A percentile compares a stretch with the other conserved stretches of the same genome.
Conservation (phyloP, 1,284 basidiomycete species). For the Rhodofomes roseus region DNA sequence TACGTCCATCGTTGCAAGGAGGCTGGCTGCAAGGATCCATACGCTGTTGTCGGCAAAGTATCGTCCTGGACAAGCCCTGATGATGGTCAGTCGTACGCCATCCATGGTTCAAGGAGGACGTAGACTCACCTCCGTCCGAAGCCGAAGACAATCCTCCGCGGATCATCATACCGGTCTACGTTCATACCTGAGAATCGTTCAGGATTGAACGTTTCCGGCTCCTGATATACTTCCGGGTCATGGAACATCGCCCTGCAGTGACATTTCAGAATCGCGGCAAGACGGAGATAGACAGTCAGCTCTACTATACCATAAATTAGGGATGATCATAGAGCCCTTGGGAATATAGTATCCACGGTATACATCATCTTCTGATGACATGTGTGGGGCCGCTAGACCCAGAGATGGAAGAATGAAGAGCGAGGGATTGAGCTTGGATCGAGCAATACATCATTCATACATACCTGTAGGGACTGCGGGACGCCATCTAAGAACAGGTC, state of each 20-base stretch:
- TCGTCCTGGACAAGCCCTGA: conserved; percentile 19
- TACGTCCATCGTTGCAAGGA: conserved; percentile 21
- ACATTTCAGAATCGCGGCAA: conserved; percentile 10
- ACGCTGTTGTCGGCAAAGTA: conserved; percentile 20
- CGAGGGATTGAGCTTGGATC: too few species aligned
- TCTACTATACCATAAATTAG: conserved; percentile 22
- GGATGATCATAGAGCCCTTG: conserved; percentile 19
- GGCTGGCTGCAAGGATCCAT: conserved; percentile 18
- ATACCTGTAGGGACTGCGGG: too few species aligned
- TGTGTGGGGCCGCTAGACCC: too few species aligned
- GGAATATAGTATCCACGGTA: conserved; percentile 21
- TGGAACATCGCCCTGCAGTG: too few species aligned
- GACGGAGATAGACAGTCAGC: background rate
- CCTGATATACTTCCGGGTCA: conserved; percentile 17
- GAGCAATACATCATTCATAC: too few species aligned
- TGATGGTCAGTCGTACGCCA: background rate
- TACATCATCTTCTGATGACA: conserved; percentile 19
- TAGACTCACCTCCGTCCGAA: conserved; percentile 21
- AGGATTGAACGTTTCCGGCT: conserved; percentile 19
- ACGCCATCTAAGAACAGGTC: too few species aligned
- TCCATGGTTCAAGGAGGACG: too few species aligned
- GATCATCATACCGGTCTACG: conserved; percentile 1
- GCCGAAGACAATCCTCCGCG: conserved; percentile 17
- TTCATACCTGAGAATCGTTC: conserved; percentile 7
- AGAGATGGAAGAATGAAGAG: too few species aligned